Evolutionary conservation across 2,329 filamentous ascomycete species (phyloP).

Genomic region (Colletotrichum siamense): DNA sequence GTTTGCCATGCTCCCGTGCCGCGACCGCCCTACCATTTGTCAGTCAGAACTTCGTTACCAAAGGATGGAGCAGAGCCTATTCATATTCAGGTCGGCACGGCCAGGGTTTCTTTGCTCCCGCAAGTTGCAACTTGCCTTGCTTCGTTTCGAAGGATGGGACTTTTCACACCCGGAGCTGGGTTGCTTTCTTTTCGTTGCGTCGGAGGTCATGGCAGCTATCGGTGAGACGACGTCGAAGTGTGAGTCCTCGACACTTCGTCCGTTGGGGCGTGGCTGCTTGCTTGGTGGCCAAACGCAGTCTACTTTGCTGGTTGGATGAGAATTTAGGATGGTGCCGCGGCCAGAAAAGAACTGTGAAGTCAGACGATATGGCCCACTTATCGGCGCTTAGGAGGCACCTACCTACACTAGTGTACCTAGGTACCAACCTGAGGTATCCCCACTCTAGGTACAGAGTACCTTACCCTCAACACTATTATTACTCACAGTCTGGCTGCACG

Average conservation of each 20-base stretch:
- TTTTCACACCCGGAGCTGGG: conserved; percentile 27
- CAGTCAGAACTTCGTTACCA: not conserved
- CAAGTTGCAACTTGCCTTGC: conserved; percentile 40
- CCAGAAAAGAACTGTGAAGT: not conserved
- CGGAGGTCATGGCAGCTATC: conserved; percentile 30
- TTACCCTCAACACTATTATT: not conserved
- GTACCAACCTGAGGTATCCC: too few species aligned
- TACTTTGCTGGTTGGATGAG: not conserved
- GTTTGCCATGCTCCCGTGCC: conserved; percentile 66
- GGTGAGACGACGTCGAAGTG: not conserved
- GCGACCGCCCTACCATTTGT: not conserved
- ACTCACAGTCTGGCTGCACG: too few species aligned
- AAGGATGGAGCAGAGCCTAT: not conserved
- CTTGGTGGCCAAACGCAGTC: not conserved
- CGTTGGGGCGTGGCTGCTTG: not conserved
- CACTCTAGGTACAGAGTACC: not conserved
- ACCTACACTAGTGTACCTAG: not conserved
- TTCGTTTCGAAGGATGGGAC: conserved; percentile 39
- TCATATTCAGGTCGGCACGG: not conserved
- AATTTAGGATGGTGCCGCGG: not conserved
- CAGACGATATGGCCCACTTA: not conserved
- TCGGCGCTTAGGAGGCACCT: not conserved
- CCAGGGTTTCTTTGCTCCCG: not conserved
- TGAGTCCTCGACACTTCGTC: not conserved
- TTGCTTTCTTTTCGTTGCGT: conserved; percentile 40